Evolutionary conservation across 106 monocot species (phyloP), one percentile per base, ranked within the genome.

Genomic region (Triglochin maritima): DNA sequence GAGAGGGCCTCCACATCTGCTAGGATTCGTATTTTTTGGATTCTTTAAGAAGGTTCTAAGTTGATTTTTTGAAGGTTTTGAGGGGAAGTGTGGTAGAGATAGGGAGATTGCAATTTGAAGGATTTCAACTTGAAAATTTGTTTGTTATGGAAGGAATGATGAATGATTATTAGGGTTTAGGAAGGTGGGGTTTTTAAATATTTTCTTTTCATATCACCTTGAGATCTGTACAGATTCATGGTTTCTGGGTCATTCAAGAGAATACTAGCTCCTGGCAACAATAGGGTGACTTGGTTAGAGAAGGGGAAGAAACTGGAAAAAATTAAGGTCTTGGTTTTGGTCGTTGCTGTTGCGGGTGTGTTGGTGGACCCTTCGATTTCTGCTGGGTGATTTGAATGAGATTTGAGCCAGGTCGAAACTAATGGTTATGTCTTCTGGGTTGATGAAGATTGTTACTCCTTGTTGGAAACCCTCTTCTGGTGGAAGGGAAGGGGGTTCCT

Each of bases 371-470:
- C 57, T 69, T 69, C 52, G 2, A 69, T 69, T 46, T 41, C 46
- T 7, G 2, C 46, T 16, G 71, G 71, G 59, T 29, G 63, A 63
- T 47, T 46, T 42, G 7, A 44, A 60, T n/a, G 17, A 60, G 29
- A 29, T 29, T 29, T 29, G 29, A 29, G 29, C 29, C 55, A 54
- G 44, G 64, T 13, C 41, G 17, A 42, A 41, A 49, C 49, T 43
- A 49, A 77, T 70, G 76, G 73, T 73, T 43, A 56, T 42, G 13
- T 77, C 84, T 5, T 50, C 63, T 14, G 62, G 73, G 13, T 11
- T 80, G 69, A 74, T 77, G 71, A 79, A 63, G 73, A 79, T 84
- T 60, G 71, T 84, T 3, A 65, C 46, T 56, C 77, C 80, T 8
- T 85, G 85, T 44, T 76, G 72, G 60, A 78, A 71, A 60, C 61